Evolutionary conservation across 108 stramenopile species (phyloP).

Genomic region (Cyclotella kingstonii): DNA sequence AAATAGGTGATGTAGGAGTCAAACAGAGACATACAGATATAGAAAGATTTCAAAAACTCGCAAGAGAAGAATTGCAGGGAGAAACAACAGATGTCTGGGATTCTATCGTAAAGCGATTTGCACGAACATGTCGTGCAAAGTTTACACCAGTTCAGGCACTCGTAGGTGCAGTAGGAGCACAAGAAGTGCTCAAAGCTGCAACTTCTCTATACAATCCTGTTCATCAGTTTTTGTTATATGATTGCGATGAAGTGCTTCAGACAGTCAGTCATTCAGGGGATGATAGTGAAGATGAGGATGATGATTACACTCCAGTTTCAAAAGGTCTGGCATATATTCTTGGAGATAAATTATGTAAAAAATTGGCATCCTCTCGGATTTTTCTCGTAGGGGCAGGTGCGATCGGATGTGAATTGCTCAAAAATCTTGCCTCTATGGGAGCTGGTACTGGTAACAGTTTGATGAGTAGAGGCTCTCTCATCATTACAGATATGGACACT

Average conservation of each 20-base stretch:
- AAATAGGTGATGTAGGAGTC: conserved; percentile 8
- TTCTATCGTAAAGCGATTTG: conserved; percentile 39
- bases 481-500: conserved; percentile 97
- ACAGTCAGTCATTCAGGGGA: neutral
- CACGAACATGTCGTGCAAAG: conserved; percentile 62
- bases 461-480: conserved; percentile 47
- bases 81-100: conserved; percentile 18
- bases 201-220: conserved; percentile 85
- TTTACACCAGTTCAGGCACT: conserved; percentile 78
- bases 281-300: neutral
- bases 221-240: conserved; percentile 82
- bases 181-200: conserved; percentile 84
- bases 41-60: conserved; percentile 33
- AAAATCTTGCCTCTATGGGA: conserved; percentile 94
- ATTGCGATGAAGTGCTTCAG: conserved; percentile 84
- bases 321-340: conserved; percentile 56
- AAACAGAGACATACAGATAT: conserved; percentile 41
- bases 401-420: conserved; percentile 97
- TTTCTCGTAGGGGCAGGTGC: conserved; percentile 99
- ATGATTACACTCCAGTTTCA: neutral
- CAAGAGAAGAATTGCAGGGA: conserved; percentile 15
- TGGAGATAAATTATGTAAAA: conserved; percentile 44
- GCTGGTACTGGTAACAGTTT: conserved; percentile 49
- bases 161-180: conserved; percentile 79
- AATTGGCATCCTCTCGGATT: conserved; percentile 54